Evolutionary conservation across 441 rosid genomes (phyloP), one percentile per base, ranked within the genome.

Genomic region (Erodium moschatum): DNA sequence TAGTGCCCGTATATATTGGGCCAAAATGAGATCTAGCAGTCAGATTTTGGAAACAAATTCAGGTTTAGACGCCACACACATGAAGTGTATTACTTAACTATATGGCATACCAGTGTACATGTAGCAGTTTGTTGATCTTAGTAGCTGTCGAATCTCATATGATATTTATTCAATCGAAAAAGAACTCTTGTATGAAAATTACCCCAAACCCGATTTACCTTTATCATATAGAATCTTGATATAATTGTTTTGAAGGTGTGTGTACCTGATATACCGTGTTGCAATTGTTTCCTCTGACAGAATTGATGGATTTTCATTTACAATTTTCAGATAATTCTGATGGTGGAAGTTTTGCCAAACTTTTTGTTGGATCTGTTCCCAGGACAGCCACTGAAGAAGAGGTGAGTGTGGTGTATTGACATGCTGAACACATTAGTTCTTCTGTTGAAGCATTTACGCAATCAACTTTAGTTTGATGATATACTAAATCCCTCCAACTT

Each of bases 311-410:
- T 54, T 72, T 63, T 69, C 77, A 69, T 76, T 58, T 48, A 60
- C 38, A 52, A 19, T 65, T 66, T 27, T 42, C 46, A 89, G 97
- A 94, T 71, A 75, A 78, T 58, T 76, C 71, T 65, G 94, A 84
- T 74, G 78, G 84, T 63, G 82, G 84, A 65, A 81, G 79, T 74
- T 75, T 85, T 74, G 96, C 97, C 67, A 95, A 95, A 81, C 97
- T 92, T 72, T 95, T 95, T 85, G 95, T 95, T 78, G 99, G 99
- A 65, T 95, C 98, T 11, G 98, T 95, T 79, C 98, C 99, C 27
- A 85, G 91, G 82, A 86, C 95, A 69, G 87, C 88, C 42, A 70
- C 75, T 21, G 99, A 95, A 77, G 87, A 85, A 73, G 98, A 95
- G 77, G 99, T 95, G 81, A 89, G 92, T 82, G 7, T 20, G 66